A percentile compares a stretch with the other conserved stretches of the same genome.
Evolutionary conservation across 345 rosid genomes (phyloP).

Genomic region (Citrus glauca): DNA sequence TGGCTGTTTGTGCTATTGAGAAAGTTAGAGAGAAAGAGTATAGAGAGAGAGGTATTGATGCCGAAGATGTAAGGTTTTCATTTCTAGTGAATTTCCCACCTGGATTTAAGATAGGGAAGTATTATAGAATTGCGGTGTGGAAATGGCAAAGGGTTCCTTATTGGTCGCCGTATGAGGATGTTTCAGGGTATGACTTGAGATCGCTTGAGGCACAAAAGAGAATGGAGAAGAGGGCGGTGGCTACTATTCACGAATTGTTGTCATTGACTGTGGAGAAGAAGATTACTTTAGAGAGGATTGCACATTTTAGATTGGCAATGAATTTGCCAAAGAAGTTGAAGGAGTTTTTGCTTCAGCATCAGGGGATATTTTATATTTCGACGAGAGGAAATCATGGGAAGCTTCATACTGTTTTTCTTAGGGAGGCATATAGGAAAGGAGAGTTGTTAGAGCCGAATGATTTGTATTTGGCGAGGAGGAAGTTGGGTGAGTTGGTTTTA

Average conservation of each 20-base stretch:
- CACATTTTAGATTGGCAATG: slow-evolving; percentile 82
- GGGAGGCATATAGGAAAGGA: slow-evolving; percentile 83
- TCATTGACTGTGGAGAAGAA: slow-evolving; percentile 86
- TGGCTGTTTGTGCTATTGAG: slow-evolving; percentile 67
- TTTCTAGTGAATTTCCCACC: slow-evolving; percentile 86
- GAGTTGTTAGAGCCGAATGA: slow-evolving; percentile 75
- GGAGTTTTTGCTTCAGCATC: slow-evolving; percentile 84
- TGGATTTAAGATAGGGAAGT: slow-evolving; percentile 90
- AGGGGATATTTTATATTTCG: slow-evolving; percentile 87
- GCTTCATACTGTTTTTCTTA: slow-evolving; percentile 85
- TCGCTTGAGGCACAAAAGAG: slow-evolving; percentile 90
- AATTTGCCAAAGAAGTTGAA: slow-evolving; percentile 80
- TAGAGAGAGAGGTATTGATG: slow-evolving; percentile 71
- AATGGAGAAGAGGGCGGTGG: slow-evolving; percentile 93
- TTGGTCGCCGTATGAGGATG: slow-evolving; percentile 93
- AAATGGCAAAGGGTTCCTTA: slow-evolving; percentile 94
- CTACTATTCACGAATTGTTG: slow-evolving; percentile 79
- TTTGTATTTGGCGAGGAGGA: slow-evolving; percentile 81
- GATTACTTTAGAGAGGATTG: slow-evolving; percentile 84
- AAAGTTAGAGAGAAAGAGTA: slow-evolving; percentile 83
- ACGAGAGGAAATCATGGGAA: slow-evolving; percentile 95
- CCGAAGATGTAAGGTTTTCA: slow-evolving; percentile 82
- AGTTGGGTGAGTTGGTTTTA: slow-evolving; percentile 71
- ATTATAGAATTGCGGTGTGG: slow-evolving; percentile 87
- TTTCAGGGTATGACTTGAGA: slow-evolving; percentile 79